A percentile compares a stretch with the other conserved stretches of the same genome.
Conservation (phyloP, 805 yeast genomes). For the Isabelozyma rhagii region DNA sequence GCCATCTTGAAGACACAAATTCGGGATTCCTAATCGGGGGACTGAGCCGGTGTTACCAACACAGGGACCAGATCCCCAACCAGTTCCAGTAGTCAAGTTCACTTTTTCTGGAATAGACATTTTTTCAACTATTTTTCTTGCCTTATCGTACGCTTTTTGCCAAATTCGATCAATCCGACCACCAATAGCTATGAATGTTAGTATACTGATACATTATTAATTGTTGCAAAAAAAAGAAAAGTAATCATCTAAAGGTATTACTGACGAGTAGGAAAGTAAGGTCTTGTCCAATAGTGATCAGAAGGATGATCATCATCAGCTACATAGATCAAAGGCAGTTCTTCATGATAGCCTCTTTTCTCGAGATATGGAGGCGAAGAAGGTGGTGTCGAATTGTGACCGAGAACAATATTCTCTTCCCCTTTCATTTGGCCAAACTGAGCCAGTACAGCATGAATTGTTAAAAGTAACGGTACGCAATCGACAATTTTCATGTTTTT, state of each 20-base stretch:
- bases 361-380: conserved; percentile 1
- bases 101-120: conserved; percentile 60
- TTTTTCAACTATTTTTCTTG: conserved; percentile 51
- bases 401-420: neutral
- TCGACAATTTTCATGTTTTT: no score
- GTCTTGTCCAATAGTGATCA: conserved; percentile 23
- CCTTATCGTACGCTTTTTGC: conserved; percentile 56
- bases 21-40: conserved; percentile 52
- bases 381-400: neutral
- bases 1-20: conserved; percentile 60
- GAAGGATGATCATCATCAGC: conserved; percentile 24
- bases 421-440: neutral
- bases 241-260: conserved; percentile 6
- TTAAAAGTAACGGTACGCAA: neutral
- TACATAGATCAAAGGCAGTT: conserved; percentile 23
- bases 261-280: conserved; percentile 39
- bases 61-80: conserved; percentile 62
- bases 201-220: neutral
- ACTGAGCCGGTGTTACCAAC: conserved; percentile 60
- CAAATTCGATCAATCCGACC: conserved; percentile 51
- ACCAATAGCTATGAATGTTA: conserved; percentile 30
- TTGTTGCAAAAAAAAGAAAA: neutral
- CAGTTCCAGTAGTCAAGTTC: conserved; percentile 61
- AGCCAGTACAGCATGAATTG: neutral
- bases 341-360: conserved; percentile 30